Evolutionary conservation across 139 green algal genomes (phyloP).

Genomic region (Desmodesmus armatus): DNA sequence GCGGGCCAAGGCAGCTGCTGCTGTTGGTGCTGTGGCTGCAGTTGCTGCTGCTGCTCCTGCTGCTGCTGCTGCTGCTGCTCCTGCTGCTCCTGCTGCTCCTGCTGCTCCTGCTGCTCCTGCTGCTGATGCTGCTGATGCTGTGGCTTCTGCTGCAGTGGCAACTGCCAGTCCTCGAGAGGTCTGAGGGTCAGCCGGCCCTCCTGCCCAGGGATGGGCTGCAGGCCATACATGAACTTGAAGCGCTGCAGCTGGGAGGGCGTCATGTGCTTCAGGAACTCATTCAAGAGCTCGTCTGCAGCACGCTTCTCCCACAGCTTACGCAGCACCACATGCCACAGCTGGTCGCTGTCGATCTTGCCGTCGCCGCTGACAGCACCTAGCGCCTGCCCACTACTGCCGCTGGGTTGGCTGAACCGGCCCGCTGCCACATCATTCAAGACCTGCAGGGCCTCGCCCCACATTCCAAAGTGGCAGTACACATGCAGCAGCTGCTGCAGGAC

Average conservation of each 20-base stretch:
- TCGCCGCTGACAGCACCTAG: not conserved
- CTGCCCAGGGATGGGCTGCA: not conserved
- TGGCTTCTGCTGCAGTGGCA: not conserved
- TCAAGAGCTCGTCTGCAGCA: conserved; percentile 6
- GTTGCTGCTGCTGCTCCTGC: not conserved
- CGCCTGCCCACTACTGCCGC: conserved; percentile 22
- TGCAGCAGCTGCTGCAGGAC: conserved; percentile 39
- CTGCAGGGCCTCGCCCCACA: conserved; percentile 42
- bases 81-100: not conserved
- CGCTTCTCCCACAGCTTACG: conserved; percentile 28
- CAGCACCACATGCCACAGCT: conserved; percentile 40
- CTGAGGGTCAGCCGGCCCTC: conserved; percentile 10
- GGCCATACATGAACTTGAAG: conserved; percentile 35
- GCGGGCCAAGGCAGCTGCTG: too few species aligned
- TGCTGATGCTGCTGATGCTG: not conserved
- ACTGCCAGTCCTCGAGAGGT: conserved; percentile 26
- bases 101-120: not conserved
- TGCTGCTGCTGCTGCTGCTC: not conserved
- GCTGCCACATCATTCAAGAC: conserved; percentile 39
- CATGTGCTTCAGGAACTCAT: conserved; percentile 27
- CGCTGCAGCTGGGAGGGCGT: conserved; percentile 29
- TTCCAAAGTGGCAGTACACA: conserved; percentile 14
- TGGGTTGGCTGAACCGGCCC: not conserved
- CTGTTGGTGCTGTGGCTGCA: too few species aligned
- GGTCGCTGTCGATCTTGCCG: not conserved